These are phyloP conservation scores for Barbatosphaeria neglecta DNA, from an alignment of 495 filamentous ascomycete genomes.

Conservation along the genomic window DNA sequence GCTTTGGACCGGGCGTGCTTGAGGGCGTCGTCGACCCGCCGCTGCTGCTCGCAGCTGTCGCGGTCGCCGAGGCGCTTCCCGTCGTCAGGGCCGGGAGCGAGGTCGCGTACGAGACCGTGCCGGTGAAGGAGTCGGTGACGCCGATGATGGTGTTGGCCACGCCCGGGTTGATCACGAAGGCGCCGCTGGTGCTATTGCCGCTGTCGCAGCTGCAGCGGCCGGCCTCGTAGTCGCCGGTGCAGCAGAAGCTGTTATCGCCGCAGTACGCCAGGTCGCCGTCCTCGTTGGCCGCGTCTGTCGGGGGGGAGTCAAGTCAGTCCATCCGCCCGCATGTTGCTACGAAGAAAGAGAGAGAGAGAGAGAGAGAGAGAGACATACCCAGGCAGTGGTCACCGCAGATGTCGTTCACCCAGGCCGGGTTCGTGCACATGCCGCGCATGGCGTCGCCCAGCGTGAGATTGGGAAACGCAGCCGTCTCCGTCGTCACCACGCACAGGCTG, in stretches of 20 bases:
- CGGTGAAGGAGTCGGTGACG: constrained; percentile 5
- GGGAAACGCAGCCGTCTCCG: constrained; percentile 6
- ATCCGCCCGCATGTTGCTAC: no score
- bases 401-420: constrained; percentile 16
- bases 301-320: neutral
- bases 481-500: constrained; percentile 21
- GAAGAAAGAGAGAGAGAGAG: neutral
- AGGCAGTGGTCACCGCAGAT: constrained; percentile 21
- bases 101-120: constrained; percentile 1
- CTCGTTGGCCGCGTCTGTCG: constrained; percentile 5
- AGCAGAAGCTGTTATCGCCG: constrained; percentile 18
- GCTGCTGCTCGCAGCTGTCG: neutral
- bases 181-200: constrained; percentile 7
- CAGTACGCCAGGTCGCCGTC: constrained; percentile 14
- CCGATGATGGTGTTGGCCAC: constrained; percentile 19
- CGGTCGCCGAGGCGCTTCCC: neutral
- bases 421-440: constrained; percentile 15
- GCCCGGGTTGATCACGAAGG: constrained; percentile 10
- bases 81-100: constrained; percentile 3
- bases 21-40: neutral
- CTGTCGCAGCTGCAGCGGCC: constrained; percentile 17
- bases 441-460: constrained; percentile 13
- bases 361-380: constrained; percentile 6
- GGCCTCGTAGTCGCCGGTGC: constrained; percentile 7
- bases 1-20: neutral